Base-by-base conservation (phyloP, 148 eudicot species). In the Beta vulgaris region DNA sequence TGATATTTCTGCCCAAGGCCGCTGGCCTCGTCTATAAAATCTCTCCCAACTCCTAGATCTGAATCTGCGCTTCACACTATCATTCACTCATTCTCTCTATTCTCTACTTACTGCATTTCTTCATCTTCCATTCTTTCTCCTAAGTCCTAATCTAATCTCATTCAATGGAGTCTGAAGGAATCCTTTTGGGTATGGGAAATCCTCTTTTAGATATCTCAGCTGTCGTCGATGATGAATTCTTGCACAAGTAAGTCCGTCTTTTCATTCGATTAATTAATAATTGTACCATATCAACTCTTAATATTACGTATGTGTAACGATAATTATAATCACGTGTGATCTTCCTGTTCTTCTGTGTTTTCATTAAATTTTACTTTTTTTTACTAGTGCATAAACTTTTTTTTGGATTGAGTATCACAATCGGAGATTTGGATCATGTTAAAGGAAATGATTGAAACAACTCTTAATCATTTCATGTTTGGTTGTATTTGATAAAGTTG, bases 201-300 rank as follows among this genome's bases (percentile, higher is more conserved):
- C 68, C 68, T 36, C 68, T 63, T 35, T 35, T 63, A 43, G 68
- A 63, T 63, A 63, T 63, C 42, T 63, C 68, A 1, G 68, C 68
- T 63, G 40, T 16, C 21, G 68, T 63, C 25, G 68, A 63, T 2
- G 42, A 35, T 18, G 68, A 34, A 34, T 63, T 63, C 43, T 36
- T 63, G 68, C 40, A 63, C 3, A 63, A 63, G 68, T 63, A 63
- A 19, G 68, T 63, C 12, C 5, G 34, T 59, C 6, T 59, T 29
- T 11, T 26, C 2, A 23, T 57, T 21, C 18, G 4, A 48, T 48
- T 48, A n/a, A n/a, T n/a, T n/a, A n/a, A n/a, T n/a, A n/a, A n/a
- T n/a, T n/a, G n/a, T n/a, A n/a, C n/a, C n/a, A n/a, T n/a, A n/a
- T n/a, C n/a, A n/a, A n/a, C n/a, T n/a, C n/a, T n/a, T n/a, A n/a